A percentile compares a stretch with the other conserved stretches of the same genome.
phyloP scores from a whole-genome alignment of 2,329 filamentous ascomycete species.

The Sarocladium kiliense region DNA sequence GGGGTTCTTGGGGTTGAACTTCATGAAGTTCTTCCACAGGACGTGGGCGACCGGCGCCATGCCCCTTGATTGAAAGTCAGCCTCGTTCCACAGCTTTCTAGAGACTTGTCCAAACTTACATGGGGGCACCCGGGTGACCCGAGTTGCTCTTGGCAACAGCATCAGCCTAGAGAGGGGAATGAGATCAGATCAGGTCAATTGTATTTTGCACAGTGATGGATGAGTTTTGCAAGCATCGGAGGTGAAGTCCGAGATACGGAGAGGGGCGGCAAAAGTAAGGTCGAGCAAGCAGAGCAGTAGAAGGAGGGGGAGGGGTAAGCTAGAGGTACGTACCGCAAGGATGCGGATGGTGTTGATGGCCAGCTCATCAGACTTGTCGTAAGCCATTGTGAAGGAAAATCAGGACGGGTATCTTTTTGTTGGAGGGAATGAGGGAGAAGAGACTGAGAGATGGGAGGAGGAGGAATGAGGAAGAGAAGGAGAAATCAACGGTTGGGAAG shows the following conservation, averaged over 20 bases:
- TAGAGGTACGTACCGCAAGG: slow-evolving; percentile 71
- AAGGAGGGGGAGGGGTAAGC: slow-evolving; percentile 14
- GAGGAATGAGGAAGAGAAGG: neutral
- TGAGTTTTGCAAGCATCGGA: slow-evolving; percentile 17
- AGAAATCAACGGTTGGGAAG: slow-evolving; percentile 7
- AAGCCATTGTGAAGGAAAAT: slow-evolving; percentile 66
- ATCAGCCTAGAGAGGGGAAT: slow-evolving; percentile 67
- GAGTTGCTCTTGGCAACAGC: slow-evolving; percentile 94
- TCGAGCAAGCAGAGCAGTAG: slow-evolving; percentile 24
- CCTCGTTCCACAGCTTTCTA: too few relatives aligned
- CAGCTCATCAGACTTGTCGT: slow-evolving; percentile 79
- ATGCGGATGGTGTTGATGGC: slow-evolving; percentile 98
- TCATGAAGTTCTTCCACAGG: slow-evolving; percentile 98
- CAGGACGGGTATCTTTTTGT: slow-evolving; percentile 18
- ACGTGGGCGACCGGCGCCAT: slow-evolving; percentile 96
- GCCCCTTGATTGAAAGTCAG: slow-evolving; percentile 45
- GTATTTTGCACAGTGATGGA: too few relatives aligned
- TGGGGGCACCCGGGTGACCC: slow-evolving; percentile 96
- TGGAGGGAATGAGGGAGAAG: slow-evolving; percentile 14
- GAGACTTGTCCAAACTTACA: slow-evolving; percentile 54
- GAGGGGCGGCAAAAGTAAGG: slow-evolving; percentile 11
- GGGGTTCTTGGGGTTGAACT: slow-evolving; percentile 99
- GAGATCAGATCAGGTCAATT: neutral
- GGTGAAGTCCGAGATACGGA: neutral
- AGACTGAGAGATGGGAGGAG: slow-evolving; percentile 19